A percentile compares a stretch with the other conserved stretches of the same genome.
phyloP scores from a whole-genome alignment of 2,329 filamentous ascomycete genomes.

The Colletotrichum chrysophilum region DNA sequence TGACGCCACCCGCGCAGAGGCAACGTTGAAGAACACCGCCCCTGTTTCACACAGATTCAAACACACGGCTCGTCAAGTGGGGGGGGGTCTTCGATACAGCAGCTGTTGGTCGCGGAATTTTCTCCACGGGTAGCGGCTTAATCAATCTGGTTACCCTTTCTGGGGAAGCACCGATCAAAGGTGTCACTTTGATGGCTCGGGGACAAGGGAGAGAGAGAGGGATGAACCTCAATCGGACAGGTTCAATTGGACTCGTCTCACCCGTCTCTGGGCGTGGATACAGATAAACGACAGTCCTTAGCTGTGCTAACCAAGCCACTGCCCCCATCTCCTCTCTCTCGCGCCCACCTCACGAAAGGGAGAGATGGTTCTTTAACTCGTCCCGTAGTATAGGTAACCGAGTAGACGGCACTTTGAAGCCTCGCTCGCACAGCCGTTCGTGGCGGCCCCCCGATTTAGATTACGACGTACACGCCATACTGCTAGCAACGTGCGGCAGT shows the following conservation, averaged over 20 bases:
- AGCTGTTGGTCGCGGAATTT: background rate
- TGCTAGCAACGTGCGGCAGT: background rate
- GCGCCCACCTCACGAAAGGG: background rate
- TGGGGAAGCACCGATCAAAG: background rate
- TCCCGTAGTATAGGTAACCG: background rate
- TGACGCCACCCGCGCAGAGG: background rate
- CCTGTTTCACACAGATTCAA: constrained; percentile 18
- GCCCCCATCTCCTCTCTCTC: background rate
- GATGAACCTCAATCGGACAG: background rate
- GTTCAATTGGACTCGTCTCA: background rate
- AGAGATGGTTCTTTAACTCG: background rate
- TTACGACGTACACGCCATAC: background rate
- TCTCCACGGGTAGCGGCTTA: background rate
- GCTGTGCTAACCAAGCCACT: background rate
- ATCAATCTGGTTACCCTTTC: background rate
- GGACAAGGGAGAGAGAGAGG: background rate
- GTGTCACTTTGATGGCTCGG: constrained; percentile 6
- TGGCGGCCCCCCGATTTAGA: background rate
- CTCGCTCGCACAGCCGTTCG: background rate
- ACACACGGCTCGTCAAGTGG: background rate
- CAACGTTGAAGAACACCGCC: background rate
- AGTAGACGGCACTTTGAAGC: background rate
- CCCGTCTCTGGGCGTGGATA: background rate
- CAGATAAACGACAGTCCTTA: background rate
- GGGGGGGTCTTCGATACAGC: background rate